phyloP scores from a whole-genome alignment of 1,139 yeast genomes.

The Pichia sp. region DNA sequence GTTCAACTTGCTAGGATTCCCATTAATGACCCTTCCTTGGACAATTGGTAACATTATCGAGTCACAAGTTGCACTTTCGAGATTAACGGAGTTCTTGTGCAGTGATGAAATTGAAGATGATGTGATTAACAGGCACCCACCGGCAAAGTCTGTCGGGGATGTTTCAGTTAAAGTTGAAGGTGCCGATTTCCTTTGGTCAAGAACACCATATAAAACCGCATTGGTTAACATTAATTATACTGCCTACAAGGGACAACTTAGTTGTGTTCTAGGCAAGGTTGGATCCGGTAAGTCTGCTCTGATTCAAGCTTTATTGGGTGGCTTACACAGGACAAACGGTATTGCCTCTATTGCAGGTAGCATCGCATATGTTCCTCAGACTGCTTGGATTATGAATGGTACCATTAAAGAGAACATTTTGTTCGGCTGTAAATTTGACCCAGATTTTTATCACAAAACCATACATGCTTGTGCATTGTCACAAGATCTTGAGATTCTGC shows the following conservation, averaged over 20 bases:
- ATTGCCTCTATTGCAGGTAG: conserved; percentile 69
- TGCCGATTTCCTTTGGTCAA: conserved; percentile 88
- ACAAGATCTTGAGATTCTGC: conserved; percentile 72
- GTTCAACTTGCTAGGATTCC: conserved; percentile 82
- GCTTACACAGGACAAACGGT: conserved; percentile 76
- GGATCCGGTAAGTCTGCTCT: conserved; percentile 92
- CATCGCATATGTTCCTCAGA: conserved; percentile 87
- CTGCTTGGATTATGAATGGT: conserved; percentile 96
- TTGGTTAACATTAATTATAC: conserved; percentile 62
- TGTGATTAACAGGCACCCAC: conserved; percentile 61
- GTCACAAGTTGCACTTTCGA: conserved; percentile 79
- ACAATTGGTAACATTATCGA: conserved; percentile 83
- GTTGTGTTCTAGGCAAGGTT: conserved; percentile 88
- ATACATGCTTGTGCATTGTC: conserved; percentile 83
- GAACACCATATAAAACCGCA: conserved; percentile 76
- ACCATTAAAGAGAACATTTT: conserved; percentile 83
- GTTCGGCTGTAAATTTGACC: conserved; percentile 83
- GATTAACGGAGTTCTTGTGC: conserved; percentile 70
- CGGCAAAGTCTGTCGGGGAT: conserved; percentile 55
- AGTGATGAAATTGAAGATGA: conserved; percentile 79
- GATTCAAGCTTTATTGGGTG: conserved; percentile 81
- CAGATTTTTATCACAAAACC: conserved; percentile 72
- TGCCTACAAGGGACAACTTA: conserved; percentile 75
- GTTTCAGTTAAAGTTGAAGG: conserved; percentile 62
- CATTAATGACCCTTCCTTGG: conserved; percentile 90